These are phyloP conservation scores for Monosporascus sp. DNA, from an alignment of 2,329 filamentous ascomycete genomes.

Conservation along the genomic window DNA sequence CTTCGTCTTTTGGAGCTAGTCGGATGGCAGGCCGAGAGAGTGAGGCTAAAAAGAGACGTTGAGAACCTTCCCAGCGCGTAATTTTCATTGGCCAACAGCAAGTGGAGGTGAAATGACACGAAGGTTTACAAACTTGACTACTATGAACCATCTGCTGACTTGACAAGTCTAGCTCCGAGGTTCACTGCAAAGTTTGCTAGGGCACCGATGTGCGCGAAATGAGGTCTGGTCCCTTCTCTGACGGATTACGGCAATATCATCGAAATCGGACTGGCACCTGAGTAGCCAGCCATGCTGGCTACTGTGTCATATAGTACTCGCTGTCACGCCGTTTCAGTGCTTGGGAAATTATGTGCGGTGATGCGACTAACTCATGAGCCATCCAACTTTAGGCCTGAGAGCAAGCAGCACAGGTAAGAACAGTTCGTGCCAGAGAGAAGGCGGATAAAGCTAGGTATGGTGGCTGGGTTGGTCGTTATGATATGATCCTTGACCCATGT, in stretches of 20 bases:
- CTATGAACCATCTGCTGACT: not conserved
- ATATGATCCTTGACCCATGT: conserved; percentile 38
- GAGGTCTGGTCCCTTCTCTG: too few relatives aligned
- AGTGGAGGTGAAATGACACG: not conserved
- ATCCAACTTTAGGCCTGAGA: not conserved
- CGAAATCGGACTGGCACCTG: too few relatives aligned
- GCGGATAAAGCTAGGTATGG: conserved; percentile 11
- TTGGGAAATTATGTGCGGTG: too few relatives aligned
- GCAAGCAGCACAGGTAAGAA: not conserved
- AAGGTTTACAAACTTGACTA: not conserved
- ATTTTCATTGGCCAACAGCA: not conserved
- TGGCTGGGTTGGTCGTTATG: conserved; percentile 13
- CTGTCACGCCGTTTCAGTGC: too few relatives aligned
- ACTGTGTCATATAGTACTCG: too few relatives aligned
- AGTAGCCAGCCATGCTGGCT: too few relatives aligned
- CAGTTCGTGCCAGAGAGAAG: conserved; percentile 11
- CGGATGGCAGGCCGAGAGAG: not conserved
- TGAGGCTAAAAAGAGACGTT: not conserved
- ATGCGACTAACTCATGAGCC: too few relatives aligned
- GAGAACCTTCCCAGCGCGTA: not conserved
- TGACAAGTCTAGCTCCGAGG: not conserved
- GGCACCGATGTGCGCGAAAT: too few relatives aligned
- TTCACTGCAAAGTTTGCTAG: not conserved
- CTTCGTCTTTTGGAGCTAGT: not conserved
- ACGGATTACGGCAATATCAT: too few relatives aligned